A percentile compares a stretch with the other conserved stretches of the same genome.
phyloP scores from a whole-genome alignment of 306 rosid species.

The Oemleria cerasiformis region DNA sequence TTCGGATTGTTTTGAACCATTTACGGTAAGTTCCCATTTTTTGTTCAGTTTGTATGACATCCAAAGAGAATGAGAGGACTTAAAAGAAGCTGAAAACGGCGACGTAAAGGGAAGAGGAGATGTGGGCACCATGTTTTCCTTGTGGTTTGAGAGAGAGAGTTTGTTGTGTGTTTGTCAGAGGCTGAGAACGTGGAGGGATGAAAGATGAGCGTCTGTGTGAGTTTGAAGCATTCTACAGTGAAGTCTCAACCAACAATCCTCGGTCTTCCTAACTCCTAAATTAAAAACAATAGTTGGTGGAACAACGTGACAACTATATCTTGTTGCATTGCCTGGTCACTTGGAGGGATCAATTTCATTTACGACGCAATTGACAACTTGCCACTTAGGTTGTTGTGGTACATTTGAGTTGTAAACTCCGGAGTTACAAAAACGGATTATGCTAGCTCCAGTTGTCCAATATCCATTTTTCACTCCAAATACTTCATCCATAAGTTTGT shows the following conservation, averaged over 20 bases:
- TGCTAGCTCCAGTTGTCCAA: too few relatives aligned
- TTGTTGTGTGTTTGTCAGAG: constrained; percentile 18
- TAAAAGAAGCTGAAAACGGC: constrained; percentile 25
- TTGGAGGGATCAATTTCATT: too few relatives aligned
- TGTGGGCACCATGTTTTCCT: constrained; percentile 48
- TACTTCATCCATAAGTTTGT: too few relatives aligned
- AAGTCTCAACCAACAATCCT: constrained; percentile 10
- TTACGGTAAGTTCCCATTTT: constrained; percentile 42
- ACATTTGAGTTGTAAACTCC: too few relatives aligned
- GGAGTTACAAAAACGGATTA: too few relatives aligned
- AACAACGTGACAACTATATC: neutral
- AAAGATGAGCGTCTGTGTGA: neutral
- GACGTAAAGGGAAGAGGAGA: constrained; percentile 46
- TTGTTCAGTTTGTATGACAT: neutral
- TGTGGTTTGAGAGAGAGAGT: neutral
- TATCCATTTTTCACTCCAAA: too few relatives aligned
- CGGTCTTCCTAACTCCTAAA: neutral
- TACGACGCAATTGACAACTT: too few relatives aligned
- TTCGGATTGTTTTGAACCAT: constrained; percentile 48
- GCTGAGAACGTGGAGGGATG: constrained; percentile 38
- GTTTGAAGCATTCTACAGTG: constrained; percentile 16
- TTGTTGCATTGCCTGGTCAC: too few relatives aligned
- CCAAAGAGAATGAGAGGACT: neutral
- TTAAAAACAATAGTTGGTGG: neutral
- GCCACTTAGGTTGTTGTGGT: too few relatives aligned